Conservation (phyloP, 495 filamentous ascomycete genomes). For the Hamigera avellanea region DNA sequence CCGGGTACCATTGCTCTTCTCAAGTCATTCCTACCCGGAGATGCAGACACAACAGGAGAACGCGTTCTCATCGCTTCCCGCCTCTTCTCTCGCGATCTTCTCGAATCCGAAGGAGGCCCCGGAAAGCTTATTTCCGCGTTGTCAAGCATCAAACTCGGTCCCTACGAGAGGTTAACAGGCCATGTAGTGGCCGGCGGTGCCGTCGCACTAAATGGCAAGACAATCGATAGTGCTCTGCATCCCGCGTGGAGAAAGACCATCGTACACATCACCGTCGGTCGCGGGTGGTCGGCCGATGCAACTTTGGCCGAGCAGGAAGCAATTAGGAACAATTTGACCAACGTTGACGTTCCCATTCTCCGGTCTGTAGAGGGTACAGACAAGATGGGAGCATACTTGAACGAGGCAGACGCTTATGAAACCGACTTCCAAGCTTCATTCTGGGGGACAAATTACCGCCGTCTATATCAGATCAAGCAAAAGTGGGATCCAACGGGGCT, state of each 20-base stretch:
- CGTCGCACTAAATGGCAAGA: slow-evolving; percentile 14
- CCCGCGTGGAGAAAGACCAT: slow-evolving; percentile 27
- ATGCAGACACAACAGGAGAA: slow-evolving; percentile 12
- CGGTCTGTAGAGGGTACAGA: slow-evolving; percentile 23
- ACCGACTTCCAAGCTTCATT: slow-evolving; percentile 33
- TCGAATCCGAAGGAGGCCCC: slow-evolving; percentile 13
- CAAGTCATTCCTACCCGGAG: slow-evolving; percentile 6
- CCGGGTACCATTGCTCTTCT: background rate
- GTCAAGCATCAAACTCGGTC: slow-evolving; percentile 6
- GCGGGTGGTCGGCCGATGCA: slow-evolving; percentile 5
- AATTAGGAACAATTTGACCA: slow-evolving; percentile 25
- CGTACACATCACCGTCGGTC: slow-evolving; percentile 13
- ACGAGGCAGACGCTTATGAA: slow-evolving; percentile 38
- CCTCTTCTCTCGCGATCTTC: slow-evolving; percentile 20
- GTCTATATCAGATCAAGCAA: slow-evolving; percentile 31
- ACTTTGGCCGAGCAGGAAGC: slow-evolving; percentile 14
- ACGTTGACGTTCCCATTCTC: slow-evolving; percentile 26
- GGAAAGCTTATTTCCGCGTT: slow-evolving; percentile 13
- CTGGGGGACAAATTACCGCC: slow-evolving; percentile 38
- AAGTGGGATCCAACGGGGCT: slow-evolving; percentile 17
- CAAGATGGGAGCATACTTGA: slow-evolving; percentile 34
- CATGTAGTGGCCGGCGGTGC: slow-evolving; percentile 22
- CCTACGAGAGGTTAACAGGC: slow-evolving; percentile 8
- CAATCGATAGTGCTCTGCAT: slow-evolving; percentile 21
- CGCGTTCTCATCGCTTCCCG: slow-evolving; percentile 12